phyloP scores from a whole-genome alignment of 1,139 yeast genomes.

The Keqinozyma sinolaborantium region DNA sequence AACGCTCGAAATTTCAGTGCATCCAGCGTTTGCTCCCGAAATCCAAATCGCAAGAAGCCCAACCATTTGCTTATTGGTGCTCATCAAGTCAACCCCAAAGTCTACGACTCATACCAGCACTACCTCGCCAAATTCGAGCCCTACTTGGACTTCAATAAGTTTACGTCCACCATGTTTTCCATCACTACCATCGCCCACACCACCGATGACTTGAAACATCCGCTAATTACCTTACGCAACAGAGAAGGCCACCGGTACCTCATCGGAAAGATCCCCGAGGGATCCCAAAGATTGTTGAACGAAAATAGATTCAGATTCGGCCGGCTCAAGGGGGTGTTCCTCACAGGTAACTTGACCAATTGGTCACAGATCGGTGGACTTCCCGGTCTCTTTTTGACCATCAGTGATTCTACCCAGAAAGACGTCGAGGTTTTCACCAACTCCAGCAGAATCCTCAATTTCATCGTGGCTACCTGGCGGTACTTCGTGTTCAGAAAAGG shows the following conservation, averaged over 20 bases:
- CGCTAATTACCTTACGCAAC: slow-evolving; percentile 51
- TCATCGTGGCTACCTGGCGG: slow-evolving; percentile 76
- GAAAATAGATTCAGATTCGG: slow-evolving; percentile 52
- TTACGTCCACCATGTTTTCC: slow-evolving; percentile 27
- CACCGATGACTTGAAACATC: slow-evolving; percentile 58
- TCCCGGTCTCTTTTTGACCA: slow-evolving; percentile 82
- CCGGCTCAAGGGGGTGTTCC: slow-evolving; percentile 60
- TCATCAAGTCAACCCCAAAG: slow-evolving; percentile 9
- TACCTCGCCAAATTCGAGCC: slow-evolving; percentile 7
- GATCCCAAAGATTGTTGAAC: slow-evolving; percentile 70
- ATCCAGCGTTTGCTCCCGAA: too few relatives aligned
- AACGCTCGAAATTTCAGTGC: too few relatives aligned
- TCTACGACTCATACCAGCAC: slow-evolving; percentile 5
- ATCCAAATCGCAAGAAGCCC: background rate
- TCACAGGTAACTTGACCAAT: slow-evolving; percentile 63
- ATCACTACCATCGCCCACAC: slow-evolving; percentile 50
- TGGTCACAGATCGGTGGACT: slow-evolving; percentile 85
- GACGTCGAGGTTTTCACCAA: slow-evolving; percentile 37
- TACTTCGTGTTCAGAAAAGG: slow-evolving; percentile 86
- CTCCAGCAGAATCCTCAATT: slow-evolving; percentile 40
- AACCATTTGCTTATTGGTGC: slow-evolving; percentile 11
- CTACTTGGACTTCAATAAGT: slow-evolving; percentile 13
- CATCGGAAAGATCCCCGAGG: slow-evolving; percentile 83
- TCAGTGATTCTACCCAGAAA: slow-evolving; percentile 75
- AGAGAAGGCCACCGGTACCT: slow-evolving; percentile 59